Conservation (phyloP, 495 filamentous ascomycete species). For the Daldinia childiae region DNA sequence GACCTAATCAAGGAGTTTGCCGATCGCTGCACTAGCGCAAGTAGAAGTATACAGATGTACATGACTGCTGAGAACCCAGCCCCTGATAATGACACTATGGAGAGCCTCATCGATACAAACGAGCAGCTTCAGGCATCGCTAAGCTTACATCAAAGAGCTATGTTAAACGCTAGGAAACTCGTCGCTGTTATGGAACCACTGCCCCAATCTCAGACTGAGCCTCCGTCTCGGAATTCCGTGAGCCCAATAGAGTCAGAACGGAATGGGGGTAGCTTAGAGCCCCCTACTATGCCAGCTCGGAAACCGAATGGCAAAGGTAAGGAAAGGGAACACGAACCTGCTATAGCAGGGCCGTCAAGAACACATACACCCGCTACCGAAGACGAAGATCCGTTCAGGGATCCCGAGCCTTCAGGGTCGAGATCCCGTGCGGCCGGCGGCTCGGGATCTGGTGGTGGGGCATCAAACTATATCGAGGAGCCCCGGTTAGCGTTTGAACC, state of each 20-base stretch:
- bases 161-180: conserved; percentile 75
- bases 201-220: not conserved
- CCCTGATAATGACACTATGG: conserved; percentile 92
- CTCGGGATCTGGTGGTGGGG: conserved; percentile 30
- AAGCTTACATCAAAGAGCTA: conserved; percentile 80
- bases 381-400: conserved; percentile 59
- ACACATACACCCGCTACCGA: conserved; percentile 47
- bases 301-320: conserved; percentile 57
- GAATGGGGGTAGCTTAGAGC: conserved; percentile 28
- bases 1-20: conserved; percentile 93
- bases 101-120: conserved; percentile 92
- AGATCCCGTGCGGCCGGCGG: conserved; percentile 31
- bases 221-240: conserved; percentile 8
- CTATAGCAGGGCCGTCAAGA: conserved; percentile 50
- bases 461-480: conserved; percentile 37
- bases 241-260: conserved; percentile 41
- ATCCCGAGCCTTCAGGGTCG: conserved; percentile 48
- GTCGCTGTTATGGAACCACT: conserved; percentile 33
- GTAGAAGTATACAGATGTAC: conserved; percentile 80
- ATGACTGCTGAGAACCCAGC: conserved; percentile 79
- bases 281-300: conserved; percentile 37
- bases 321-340: conserved; percentile 44
- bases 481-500: conserved; percentile 57
- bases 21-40: conserved; percentile 83
- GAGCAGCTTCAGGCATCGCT: conserved; percentile 82